These are phyloP conservation scores for Neofusicoccum sp. DNA, from an alignment of 2,329 filamentous ascomycete genomes.

Conservation along the genomic window DNA sequence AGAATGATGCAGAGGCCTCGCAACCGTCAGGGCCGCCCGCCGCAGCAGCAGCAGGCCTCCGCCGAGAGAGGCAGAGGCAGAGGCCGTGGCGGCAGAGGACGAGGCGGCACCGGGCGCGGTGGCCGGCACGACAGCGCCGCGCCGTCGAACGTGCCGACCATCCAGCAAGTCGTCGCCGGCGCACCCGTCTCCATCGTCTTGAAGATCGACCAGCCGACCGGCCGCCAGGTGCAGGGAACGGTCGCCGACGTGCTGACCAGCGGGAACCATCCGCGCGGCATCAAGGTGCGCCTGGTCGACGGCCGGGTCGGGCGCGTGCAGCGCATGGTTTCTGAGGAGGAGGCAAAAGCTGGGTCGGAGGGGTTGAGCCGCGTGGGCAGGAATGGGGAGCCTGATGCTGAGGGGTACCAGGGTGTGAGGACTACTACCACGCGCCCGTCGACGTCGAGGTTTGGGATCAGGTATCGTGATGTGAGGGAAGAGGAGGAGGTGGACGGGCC, in stretches of 20 bases:
- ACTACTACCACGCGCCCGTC: background rate
- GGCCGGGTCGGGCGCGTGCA: constrained; percentile 75
- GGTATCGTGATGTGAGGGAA: constrained; percentile 18
- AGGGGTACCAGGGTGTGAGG: background rate
- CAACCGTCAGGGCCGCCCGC: constrained; percentile 11
- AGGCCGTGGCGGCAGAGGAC: constrained; percentile 6
- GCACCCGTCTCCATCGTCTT: constrained; percentile 69
- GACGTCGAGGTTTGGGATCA: constrained; percentile 11
- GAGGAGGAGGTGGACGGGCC: constrained; percentile 12
- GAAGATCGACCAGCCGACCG: constrained; percentile 73
- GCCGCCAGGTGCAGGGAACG: constrained; percentile 64
- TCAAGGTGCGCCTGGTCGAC: constrained; percentile 72
- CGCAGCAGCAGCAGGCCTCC: background rate
- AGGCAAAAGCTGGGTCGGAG: constrained; percentile 27
- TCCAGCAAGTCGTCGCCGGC: constrained; percentile 56
- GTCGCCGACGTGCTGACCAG: constrained; percentile 68
- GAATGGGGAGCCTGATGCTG: constrained; percentile 24
- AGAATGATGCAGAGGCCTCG: constrained; percentile 10
- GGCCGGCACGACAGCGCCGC: background rate
- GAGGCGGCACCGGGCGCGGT: background rate
- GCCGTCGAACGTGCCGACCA: constrained; percentile 26
- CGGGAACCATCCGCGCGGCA: constrained; percentile 73
- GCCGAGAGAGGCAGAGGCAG: constrained; percentile 10
- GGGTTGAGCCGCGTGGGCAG: constrained; percentile 26
- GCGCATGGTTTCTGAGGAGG: constrained; percentile 45